Percentiles rank a stretch among this genome's conserved stretches.
Evolutionary conservation across 352 stramenopile genomes (phyloP).

Genomic region (Sclerospora graminicola): DNA sequence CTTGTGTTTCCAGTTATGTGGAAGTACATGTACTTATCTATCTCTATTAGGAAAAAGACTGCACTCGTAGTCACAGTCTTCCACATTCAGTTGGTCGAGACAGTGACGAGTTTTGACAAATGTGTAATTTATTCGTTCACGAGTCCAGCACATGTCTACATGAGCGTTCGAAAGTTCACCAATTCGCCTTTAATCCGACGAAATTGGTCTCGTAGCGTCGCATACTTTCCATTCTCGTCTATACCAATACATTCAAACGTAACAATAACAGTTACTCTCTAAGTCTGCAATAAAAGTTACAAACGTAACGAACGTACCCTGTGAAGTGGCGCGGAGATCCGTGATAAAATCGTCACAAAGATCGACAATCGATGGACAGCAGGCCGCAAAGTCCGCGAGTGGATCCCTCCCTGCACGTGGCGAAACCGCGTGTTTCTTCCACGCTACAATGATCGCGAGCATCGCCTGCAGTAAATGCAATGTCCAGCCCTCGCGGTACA

Average conservation of each 20-base stretch:
- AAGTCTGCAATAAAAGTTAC: no score
- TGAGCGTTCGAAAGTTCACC: slow-evolving; percentile 55
- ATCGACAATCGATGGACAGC: slow-evolving; percentile 66
- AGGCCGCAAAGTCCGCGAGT: slow-evolving; percentile 62
- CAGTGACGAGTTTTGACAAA: slow-evolving; percentile 11
- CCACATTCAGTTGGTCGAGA: no score
- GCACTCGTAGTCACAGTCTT: no score
- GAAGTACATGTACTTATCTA: no score
- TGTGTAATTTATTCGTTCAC: slow-evolving; percentile 46
- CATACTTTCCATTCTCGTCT: slow-evolving; percentile 56
- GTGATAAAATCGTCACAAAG: slow-evolving; percentile 74
- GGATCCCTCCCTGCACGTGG: slow-evolving; percentile 54
- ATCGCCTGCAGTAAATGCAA: slow-evolving; percentile 73
- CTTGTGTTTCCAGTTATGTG: no score
- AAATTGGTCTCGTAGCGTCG: slow-evolving; percentile 58
- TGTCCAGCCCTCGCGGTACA: slow-evolving; percentile 73
- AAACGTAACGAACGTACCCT: slow-evolving; percentile 30
- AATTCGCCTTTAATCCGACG: slow-evolving; percentile 63
- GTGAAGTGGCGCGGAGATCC: slow-evolving; percentile 65
- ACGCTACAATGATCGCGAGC: slow-evolving; percentile 61
- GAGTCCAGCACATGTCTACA: slow-evolving; percentile 27
- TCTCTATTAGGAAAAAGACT: no score
- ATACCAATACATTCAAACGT: slow-evolving; percentile 2
- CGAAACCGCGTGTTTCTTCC: slow-evolving; percentile 75
- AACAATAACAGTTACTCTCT: no score